Evolutionary conservation across 202 grass and related monocot genomes (phyloP).

Genomic region (Panicum virgatum): DNA sequence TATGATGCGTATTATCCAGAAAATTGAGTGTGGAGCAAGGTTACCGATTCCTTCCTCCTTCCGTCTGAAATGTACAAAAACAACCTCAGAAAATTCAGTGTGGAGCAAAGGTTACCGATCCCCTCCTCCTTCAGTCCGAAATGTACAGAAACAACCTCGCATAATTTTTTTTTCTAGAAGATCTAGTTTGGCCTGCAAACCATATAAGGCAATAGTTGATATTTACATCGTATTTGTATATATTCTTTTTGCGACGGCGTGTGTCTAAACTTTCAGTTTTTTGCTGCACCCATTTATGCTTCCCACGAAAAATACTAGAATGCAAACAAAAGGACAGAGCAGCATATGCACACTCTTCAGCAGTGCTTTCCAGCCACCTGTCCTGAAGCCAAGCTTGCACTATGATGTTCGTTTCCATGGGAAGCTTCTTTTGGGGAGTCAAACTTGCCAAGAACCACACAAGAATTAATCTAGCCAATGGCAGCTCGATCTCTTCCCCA

Average conservation of each 20-base stretch:
- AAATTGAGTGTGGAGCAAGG: slow-evolving; percentile 7
- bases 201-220: neutral
- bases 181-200: neutral
- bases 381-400: neutral
- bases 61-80: neutral
- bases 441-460: neutral
- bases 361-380: slow-evolving; percentile 12
- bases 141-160: neutral
- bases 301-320: neutral
- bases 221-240: too few species aligned
- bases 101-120: slow-evolving; percentile 3
- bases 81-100: neutral
- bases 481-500: neutral
- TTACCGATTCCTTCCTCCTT: neutral
- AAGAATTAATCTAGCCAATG: neutral
- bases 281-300: neutral
- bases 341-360: slow-evolving; percentile 3
- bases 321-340: slow-evolving; percentile 6
- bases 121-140: neutral
- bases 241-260: neutral
- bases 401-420: neutral
- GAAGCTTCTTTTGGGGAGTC: neutral
- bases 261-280: neutral
- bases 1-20: neutral
- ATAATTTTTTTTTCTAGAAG: neutral